Evolutionary conservation across 768 basidiomycete genomes (phyloP), one percentile per base, ranked within the genome.

Genomic region (Podaxis sp.): DNA sequence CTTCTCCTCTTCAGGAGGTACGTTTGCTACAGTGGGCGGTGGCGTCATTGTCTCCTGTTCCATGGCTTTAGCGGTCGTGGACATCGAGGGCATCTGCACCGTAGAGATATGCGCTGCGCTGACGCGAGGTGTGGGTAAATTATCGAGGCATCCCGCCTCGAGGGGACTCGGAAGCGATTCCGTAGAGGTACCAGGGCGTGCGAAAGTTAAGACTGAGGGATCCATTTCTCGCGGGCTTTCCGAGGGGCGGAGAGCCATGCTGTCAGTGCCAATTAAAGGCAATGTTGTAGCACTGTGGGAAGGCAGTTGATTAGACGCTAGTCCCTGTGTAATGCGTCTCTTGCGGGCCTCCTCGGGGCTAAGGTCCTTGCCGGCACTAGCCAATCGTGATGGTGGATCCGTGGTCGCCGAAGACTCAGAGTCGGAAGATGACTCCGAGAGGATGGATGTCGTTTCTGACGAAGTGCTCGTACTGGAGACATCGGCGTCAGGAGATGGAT

Each of bases 141-240:
- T 74, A 43, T 72, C 61, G 15, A 50, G 61, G 4, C n/a, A 47
- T 3, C 66, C 36, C 24, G 82, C 64, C 43, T 67, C 36, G 58
- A 64, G 52, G 36, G 69, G 55, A 2, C 66, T 50, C 37, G 82
- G 83, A 9, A 91, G 76, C 63, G 85, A 85, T 76, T 92, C 91
- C 6, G 93, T 93, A 12, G 89, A 90, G 56, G 84, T 81, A 11
- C 82, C 87, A 15, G 94, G 91, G 53, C 93, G 83, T 24, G 86
- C 89, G 73, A 94, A 88, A 17, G 78, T 79, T 66, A 89, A 76
- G 40, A 95, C 93, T 15, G 89, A 90, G 6, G 85, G 86, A 69
- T 93, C 90, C 81, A 88, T 84, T 69, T 90, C 80, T 15, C 69
- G 65, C 2, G 82, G 80, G 61, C 81, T 83, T 36, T 80, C 78